Conservation (phyloP, 176 grass and related monocot species). For the Luzula sylvatica region DNA sequence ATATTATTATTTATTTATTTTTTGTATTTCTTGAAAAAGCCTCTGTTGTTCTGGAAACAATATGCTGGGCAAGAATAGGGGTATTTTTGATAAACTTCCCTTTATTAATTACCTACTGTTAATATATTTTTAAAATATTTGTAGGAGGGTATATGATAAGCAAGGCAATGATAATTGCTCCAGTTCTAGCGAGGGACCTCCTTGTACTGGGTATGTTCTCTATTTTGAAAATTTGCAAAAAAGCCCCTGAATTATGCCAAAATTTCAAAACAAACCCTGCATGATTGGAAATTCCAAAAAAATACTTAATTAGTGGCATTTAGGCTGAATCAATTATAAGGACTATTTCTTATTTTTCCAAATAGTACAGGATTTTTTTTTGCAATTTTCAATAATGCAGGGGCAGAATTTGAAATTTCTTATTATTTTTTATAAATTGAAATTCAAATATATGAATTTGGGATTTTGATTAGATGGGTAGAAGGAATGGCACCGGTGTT, state of each 20-base stretch:
- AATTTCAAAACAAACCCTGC: too few relatives aligned
- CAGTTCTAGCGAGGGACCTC: constrained; percentile 41
- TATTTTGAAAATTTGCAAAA: not conserved
- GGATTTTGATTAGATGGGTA: constrained; percentile 56
- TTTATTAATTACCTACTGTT: constrained; percentile 9
- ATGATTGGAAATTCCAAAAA: too few relatives aligned
- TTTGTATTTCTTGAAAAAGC: constrained; percentile 17
- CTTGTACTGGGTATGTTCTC: constrained; percentile 67
- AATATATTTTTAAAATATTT: constrained; percentile 20
- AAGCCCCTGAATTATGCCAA: too few relatives aligned
- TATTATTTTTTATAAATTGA: not conserved
- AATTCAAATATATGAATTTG: not conserved
- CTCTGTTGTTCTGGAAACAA: too few relatives aligned
- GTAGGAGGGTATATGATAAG: constrained; percentile 47
- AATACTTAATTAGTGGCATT: too few relatives aligned
- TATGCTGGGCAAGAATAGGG: too few relatives aligned
- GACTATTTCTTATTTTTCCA: not conserved
- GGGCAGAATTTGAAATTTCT: too few relatives aligned
- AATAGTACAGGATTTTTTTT: too few relatives aligned
- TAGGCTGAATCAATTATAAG: too few relatives aligned
- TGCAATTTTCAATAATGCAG: too few relatives aligned
- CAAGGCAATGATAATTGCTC: constrained; percentile 48
- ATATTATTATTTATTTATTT: constrained; percentile 13
- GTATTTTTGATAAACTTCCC: not conserved
- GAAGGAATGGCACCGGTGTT: constrained; percentile 86